phyloP scores from a whole-genome alignment of 495 filamentous ascomycete genomes.

The Acidomyces sp. region DNA sequence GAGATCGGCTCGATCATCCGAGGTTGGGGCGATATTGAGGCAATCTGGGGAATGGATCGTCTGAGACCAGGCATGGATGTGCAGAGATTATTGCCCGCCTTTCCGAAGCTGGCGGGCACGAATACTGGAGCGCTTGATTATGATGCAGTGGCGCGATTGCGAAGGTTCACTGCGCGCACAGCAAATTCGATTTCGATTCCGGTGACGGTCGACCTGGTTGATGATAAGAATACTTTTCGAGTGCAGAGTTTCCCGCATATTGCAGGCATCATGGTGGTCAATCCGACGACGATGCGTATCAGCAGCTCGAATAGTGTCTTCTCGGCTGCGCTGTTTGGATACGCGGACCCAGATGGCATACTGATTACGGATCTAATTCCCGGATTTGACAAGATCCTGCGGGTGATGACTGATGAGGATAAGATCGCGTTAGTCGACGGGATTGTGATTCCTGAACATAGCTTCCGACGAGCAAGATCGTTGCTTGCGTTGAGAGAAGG shows the following conservation, averaged over 20 bases:
- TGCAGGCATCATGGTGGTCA: slow-evolving; percentile 86
- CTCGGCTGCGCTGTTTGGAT: slow-evolving; percentile 79
- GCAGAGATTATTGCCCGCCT: slow-evolving; percentile 59
- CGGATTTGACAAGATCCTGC: slow-evolving; percentile 69
- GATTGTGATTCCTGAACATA: slow-evolving; percentile 94
- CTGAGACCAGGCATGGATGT: slow-evolving; percentile 55
- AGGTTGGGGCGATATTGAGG: slow-evolving; percentile 52
- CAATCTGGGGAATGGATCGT: slow-evolving; percentile 67
- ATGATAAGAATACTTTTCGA: slow-evolving; percentile 51
- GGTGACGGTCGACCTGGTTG: slow-evolving; percentile 54
- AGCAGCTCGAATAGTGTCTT: slow-evolving; percentile 92
- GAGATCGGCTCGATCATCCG: slow-evolving; percentile 56
- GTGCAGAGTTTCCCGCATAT: slow-evolving; percentile 94
- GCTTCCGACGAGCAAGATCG: slow-evolving; percentile 77
- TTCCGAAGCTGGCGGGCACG: slow-evolving; percentile 58
- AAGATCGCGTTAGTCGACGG: slow-evolving; percentile 71
- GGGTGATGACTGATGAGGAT: slow-evolving; percentile 74
- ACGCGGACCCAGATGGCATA: slow-evolving; percentile 66
- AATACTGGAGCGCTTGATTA: slow-evolving; percentile 55
- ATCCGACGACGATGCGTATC: slow-evolving; percentile 59
- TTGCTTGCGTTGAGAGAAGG: slow-evolving; percentile 71
- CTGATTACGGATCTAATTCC: slow-evolving; percentile 71
- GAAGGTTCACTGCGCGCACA: slow-evolving; percentile 71
- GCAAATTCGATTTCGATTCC: slow-evolving; percentile 64
- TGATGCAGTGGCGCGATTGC: slow-evolving; percentile 50